These are phyloP conservation scores for Suillus paluster DNA, from an alignment of 768 basidiomycete genomes.

Conservation along the genomic window DNA sequence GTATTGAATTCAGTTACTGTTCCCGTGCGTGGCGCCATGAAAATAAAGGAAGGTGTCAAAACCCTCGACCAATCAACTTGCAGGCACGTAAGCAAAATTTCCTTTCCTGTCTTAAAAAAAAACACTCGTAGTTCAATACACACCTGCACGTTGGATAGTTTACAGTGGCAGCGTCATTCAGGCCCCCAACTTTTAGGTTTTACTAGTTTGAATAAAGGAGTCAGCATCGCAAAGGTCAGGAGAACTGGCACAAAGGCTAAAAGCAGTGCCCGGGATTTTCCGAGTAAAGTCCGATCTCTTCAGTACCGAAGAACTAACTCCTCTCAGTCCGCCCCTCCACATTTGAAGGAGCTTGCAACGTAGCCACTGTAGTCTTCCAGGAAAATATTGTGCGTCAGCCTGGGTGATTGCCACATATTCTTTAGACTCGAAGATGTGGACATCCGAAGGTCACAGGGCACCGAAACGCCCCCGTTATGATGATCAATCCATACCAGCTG, in stretches of 20 bases:
- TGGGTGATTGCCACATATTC: neutral
- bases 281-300: neutral
- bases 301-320: neutral
- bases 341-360: neutral
- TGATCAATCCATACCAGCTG: neutral
- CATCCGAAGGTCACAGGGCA: constrained; percentile 6
- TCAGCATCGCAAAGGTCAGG: no score
- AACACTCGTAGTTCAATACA: neutral
- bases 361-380: neutral
- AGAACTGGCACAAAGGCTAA: neutral
- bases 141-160: neutral
- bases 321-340: neutral
- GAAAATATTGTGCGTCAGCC: neutral
- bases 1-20: neutral
- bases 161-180: no score
- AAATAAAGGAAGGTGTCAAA: no score
- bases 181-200: no score
- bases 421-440: constrained; percentile 8
- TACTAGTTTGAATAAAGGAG: no score
- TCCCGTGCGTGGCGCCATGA: neutral
- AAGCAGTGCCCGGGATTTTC: neutral
- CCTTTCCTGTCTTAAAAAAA: neutral
- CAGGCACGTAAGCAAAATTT: neutral
- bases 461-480: constrained; percentile 21
- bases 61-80: neutral